Base-by-base conservation (phyloP, 1,284 basidiomycete species). In the Vanrija sp. region DNA sequence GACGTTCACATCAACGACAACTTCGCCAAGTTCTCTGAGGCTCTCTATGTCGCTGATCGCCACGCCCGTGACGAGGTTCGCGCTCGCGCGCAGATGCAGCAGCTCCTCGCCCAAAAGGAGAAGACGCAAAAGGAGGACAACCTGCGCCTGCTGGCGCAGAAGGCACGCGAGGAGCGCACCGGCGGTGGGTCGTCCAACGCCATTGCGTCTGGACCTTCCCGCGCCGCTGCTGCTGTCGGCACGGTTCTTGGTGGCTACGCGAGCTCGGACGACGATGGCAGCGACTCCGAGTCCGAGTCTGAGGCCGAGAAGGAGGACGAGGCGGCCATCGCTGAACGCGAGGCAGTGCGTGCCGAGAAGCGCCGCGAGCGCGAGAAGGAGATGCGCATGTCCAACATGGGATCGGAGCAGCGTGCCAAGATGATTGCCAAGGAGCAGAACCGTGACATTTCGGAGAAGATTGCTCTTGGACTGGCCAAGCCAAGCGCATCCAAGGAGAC, bases 1-100 rank as follows among this genome's bases (percentile, higher is more conserved):
- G 96, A 99, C 74, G 93, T 98, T 61, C 89, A 93, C 72, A 98
- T 99, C 76, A 98, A 98, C 70, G 96, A 99, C 77, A 94, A 95
- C 77, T 99, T 99, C 80, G 95, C 95, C 53, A 97, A 98, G 76
- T 95, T 98, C 75, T 95, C 95, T 3, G 95, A 98, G 79, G 86
- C 96, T 2, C 80, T 98, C 44, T 95, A 90, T 70, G 83, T 98
- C 49, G 95, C 96, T n/a, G 96, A 98, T 72, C 84, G 94, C 57
- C 96, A 98, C 77, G 94, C 96, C 2, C 87, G 96, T 49, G 95
- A 99, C 70, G 95, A 99, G 79, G 96, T 98, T 38, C 85, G 93
- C 23, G 93, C 98, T 73, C 88, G 96, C 52, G 81, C 92, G 14
- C 83, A 96, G 58, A 97, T 98, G 93, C 94, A 98, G 75, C 95